Base-by-base conservation (phyloP, 139 green algal genomes). In the Raphidocelis subcapitata region DNA sequence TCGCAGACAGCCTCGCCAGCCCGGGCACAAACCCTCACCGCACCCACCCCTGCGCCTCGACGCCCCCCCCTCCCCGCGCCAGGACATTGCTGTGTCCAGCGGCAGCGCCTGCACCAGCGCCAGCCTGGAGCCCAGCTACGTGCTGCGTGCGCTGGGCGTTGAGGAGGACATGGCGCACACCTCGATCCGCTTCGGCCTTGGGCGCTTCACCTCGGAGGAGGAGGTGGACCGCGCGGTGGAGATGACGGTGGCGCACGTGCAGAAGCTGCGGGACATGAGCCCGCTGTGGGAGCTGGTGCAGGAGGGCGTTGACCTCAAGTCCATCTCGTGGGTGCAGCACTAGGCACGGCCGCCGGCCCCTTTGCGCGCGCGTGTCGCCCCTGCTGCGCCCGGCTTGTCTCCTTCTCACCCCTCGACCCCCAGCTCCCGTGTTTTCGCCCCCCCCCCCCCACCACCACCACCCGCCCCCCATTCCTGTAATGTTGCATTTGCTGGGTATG, bases 81-180 rank as follows among this genome's bases (percentile, higher is more conserved):
- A 93, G 81, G 89, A 97, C 62, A 71, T 98, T 26, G 94, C 94
- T 1, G 91, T 98, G 46, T 92, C 82, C 33, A 93, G 82, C 63
- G 95, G 95, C 65, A 90, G 68, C 64, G 95, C 96, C 10, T 99
- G 96, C 89, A 99, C 96, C 59, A 91, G 75, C 64, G 94, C 96
- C 26, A 92, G 79, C 66, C 87, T 99, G 74, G 96, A 99, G 89
- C 96, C 96, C 1, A 91, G 72, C 10, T 99, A 99, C 76, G 96
- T 99, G 67, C 85, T 99, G 80, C 84, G 96, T 3, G 96, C 96
- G 33, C 85, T 99, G 70, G 96, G 96, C 8, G 94, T 98, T 70
- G 93, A 98, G 62, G 95, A 99, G 73, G 96, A 99, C 70, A 97
- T 99, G 90, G 96, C 95, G 20, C 94, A 98, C 87, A 98, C 93